phyloP scores from a whole-genome alignment of 352 stramenopile species.

The Pythium biforme region DNA sequence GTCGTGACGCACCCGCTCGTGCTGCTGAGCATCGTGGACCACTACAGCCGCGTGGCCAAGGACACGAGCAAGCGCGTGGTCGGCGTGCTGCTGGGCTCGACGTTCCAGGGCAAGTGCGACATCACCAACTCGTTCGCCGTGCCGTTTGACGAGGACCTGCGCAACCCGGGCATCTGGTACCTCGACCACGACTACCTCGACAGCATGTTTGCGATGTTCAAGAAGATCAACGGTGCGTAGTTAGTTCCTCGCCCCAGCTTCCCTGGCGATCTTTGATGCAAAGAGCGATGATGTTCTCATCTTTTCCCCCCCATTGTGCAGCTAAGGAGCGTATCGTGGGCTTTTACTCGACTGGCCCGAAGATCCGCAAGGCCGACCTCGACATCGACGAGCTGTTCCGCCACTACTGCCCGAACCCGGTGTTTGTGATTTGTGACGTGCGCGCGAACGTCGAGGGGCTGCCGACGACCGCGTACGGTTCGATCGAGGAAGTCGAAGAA shows the following conservation, averaged over 20 bases:
- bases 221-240: constrained; percentile 91
- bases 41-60: constrained; percentile 98
- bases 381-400: constrained; percentile 95
- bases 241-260: too few species aligned
- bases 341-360: constrained; percentile 98
- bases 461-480: constrained; percentile 97
- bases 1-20: constrained; percentile 99
- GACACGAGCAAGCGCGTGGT: constrained; percentile 99
- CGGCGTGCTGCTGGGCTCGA: constrained; percentile 96
- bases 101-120: constrained; percentile 93
- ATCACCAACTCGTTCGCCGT: constrained; percentile 95
- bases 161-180: constrained; percentile 98
- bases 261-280: too few species aligned
- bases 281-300: neutral
- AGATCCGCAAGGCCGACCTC: constrained; percentile 94
- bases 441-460: constrained; percentile 93
- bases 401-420: constrained; percentile 92
- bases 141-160: constrained; percentile 98
- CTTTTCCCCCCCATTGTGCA: constrained; percentile 17
- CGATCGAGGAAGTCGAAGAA: constrained; percentile 96
- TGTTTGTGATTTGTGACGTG: constrained; percentile 99
- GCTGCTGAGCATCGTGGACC: constrained; percentile 97
- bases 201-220: constrained; percentile 96
- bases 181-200: constrained; percentile 99
- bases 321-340: constrained; percentile 98